A percentile compares a stretch with the other conserved stretches of the same genome.
These are phyloP conservation scores for Nitzschia sp. DNA, from an alignment of 108 stramenopile species.

Conservation along the genomic window DNA sequence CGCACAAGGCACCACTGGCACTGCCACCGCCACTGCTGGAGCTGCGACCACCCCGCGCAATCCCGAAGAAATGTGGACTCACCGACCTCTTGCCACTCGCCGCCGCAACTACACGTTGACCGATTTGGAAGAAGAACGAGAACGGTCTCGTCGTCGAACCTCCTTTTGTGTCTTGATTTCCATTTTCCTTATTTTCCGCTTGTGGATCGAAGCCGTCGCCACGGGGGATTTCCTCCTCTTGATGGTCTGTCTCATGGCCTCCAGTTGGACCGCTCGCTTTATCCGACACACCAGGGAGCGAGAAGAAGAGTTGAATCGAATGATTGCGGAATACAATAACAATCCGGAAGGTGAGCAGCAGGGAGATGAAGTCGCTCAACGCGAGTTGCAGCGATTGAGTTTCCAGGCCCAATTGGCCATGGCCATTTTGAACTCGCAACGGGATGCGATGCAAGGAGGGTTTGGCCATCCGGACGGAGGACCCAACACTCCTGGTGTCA, in stretches of 20 bases:
- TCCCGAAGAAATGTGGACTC: too few relatives aligned
- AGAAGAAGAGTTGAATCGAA: slow-evolving; percentile 73
- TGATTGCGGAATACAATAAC: slow-evolving; percentile 48
- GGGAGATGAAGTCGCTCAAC: neutral
- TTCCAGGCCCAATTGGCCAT: slow-evolving; percentile 90
- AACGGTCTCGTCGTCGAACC: slow-evolving; percentile 65
- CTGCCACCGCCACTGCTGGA: neutral
- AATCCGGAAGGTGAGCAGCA: slow-evolving; percentile 40
- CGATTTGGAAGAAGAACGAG: slow-evolving; percentile 68
- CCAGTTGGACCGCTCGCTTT: slow-evolving; percentile 73
- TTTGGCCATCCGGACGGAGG: slow-evolving; percentile 66
- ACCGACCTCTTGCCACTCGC: neutral
- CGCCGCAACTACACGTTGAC: slow-evolving; percentile 33
- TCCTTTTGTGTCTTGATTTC: slow-evolving; percentile 61
- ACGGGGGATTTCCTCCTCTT: slow-evolving; percentile 58
- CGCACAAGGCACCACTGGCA: neutral
- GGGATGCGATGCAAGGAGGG: slow-evolving; percentile 85
- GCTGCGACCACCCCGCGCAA: slow-evolving; percentile 1
- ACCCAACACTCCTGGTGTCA: slow-evolving; percentile 55
- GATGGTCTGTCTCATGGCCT: slow-evolving; percentile 63
- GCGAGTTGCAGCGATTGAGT: slow-evolving; percentile 56
- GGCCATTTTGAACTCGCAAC: slow-evolving; percentile 84
- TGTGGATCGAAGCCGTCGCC: slow-evolving; percentile 79
- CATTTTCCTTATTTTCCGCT: slow-evolving; percentile 68
- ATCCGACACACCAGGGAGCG: slow-evolving; percentile 58